Percentiles rank a stretch among this genome's conserved stretches.
phyloP scores from a whole-genome alignment of 805 yeast genomes.

The Candida maltosa region DNA sequence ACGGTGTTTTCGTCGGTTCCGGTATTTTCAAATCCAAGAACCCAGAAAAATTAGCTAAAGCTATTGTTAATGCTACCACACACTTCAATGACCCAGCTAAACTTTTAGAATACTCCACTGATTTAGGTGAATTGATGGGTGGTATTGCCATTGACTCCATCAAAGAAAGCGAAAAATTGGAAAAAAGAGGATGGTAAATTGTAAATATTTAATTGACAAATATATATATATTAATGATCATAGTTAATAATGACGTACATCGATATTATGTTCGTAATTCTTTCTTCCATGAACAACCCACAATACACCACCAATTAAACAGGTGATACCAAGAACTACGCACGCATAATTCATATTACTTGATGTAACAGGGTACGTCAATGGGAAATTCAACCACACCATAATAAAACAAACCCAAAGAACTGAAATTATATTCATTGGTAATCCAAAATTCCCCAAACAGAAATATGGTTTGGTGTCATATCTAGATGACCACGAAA shows the following conservation, averaged over 20 bases:
- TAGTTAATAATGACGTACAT: background rate
- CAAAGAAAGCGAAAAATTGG: slow-evolving; percentile 42
- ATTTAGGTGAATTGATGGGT: slow-evolving; percentile 73
- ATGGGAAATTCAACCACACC: slow-evolving; percentile 17
- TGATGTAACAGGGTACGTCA: slow-evolving; percentile 13
- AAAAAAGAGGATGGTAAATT: slow-evolving; percentile 55
- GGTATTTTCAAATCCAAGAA: slow-evolving; percentile 75
- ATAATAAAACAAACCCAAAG: slow-evolving; percentile 17
- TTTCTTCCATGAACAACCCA: slow-evolving; percentile 14
- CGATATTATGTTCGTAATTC: slow-evolving; percentile 11
- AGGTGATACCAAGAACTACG: slow-evolving; percentile 17
- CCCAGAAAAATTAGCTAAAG: slow-evolving; percentile 70
- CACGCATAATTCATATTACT: slow-evolving; percentile 19
- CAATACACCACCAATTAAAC: slow-evolving; percentile 13
- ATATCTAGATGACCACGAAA: background rate
- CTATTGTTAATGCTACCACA: slow-evolving; percentile 79
- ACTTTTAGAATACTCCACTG: slow-evolving; percentile 63
- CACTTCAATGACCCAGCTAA: slow-evolving; percentile 59
- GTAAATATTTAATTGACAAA: background rate
- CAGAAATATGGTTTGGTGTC: too few species aligned
- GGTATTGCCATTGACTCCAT: slow-evolving; percentile 61
- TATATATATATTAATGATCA: slow-evolving; percentile 11
- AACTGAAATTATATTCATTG: slow-evolving; percentile 15
- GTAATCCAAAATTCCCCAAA: slow-evolving; percentile 15
- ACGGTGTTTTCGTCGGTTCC: slow-evolving; percentile 41